Evolutionary conservation across 2,329 filamentous ascomycete species (phyloP).

Genomic region (Rhynchosporium agropyri): DNA sequence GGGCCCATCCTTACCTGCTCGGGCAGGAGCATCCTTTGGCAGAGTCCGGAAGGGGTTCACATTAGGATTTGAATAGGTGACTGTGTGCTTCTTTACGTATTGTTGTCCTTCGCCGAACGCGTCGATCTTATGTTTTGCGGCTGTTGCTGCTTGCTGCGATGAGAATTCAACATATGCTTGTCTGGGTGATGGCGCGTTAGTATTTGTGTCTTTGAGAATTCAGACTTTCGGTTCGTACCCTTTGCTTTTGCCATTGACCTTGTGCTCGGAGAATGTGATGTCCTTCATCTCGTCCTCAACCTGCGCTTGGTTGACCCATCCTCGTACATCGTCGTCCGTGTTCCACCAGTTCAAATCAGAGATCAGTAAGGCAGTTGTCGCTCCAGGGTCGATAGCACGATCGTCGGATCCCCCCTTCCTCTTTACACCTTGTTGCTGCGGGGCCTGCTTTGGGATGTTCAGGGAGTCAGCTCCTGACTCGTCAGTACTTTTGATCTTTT

Average conservation of each 20-base stretch:
- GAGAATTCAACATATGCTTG: slow-evolving; percentile 85
- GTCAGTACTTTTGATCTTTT: slow-evolving; percentile 49
- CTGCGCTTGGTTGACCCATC: slow-evolving; percentile 78
- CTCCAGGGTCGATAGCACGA: slow-evolving; percentile 59
- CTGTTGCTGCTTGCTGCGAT: slow-evolving; percentile 81
- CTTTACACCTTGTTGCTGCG: slow-evolving; percentile 59
- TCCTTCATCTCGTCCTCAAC: slow-evolving; percentile 87
- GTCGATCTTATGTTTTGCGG: slow-evolving; percentile 81
- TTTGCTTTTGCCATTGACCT: slow-evolving; percentile 98
- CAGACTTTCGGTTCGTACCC: slow-evolving; percentile 62
- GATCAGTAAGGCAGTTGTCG: slow-evolving; percentile 75
- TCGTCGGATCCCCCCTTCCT: slow-evolving; percentile 63
- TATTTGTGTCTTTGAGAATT: not conserved
- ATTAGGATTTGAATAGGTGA: slow-evolving; percentile 74
- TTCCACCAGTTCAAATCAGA: slow-evolving; percentile 97
- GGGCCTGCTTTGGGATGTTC: slow-evolving; percentile 44
- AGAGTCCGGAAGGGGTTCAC: slow-evolving; percentile 89
- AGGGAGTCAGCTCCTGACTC: slow-evolving; percentile 43
- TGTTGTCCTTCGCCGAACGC: slow-evolving; percentile 55
- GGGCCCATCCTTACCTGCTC: slow-evolving; percentile 63
- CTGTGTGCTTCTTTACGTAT: slow-evolving; percentile 65
- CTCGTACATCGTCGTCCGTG: slow-evolving; percentile 90
- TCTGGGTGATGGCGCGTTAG: slow-evolving; percentile 39
- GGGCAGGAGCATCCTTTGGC: slow-evolving; percentile 81
- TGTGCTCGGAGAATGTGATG: slow-evolving; percentile 96